A percentile compares a stretch with the other conserved stretches of the same genome.
Evolutionary conservation across 2,329 filamentous ascomycete genomes (phyloP).

Genomic region (Fusarium paranaense): DNA sequence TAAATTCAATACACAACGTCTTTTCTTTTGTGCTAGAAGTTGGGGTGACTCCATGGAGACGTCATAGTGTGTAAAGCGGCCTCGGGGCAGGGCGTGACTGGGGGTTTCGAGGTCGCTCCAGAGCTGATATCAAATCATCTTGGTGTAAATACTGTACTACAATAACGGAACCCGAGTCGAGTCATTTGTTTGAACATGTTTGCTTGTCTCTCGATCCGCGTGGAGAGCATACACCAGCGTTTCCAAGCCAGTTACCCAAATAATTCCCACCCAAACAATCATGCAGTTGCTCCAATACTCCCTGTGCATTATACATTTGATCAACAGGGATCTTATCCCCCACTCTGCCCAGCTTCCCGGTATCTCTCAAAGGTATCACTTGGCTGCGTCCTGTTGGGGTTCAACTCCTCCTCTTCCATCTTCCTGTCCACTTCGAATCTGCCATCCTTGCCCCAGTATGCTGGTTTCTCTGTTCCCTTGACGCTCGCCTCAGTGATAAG

Average conservation of each 20-base stretch:
- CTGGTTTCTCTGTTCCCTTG: conserved; percentile 68
- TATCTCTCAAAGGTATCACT: conserved; percentile 54
- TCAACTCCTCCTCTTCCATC: conserved; percentile 71
- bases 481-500: conserved; percentile 79
- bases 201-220: conserved; percentile 25
- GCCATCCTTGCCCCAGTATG: conserved; percentile 77
- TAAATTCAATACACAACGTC: conserved; percentile 51
- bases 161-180: conserved; percentile 53
- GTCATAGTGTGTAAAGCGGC: conserved; percentile 51
- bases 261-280: conserved; percentile 20
- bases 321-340: conserved; percentile 51
- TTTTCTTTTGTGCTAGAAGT: conserved; percentile 52
- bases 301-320: neutral
- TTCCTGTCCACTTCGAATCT: conserved; percentile 76
- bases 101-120: conserved; percentile 49
- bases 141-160: conserved; percentile 60
- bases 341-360: conserved; percentile 60
- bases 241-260: conserved; percentile 25
- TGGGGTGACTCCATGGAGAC: conserved; percentile 46
- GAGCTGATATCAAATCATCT: conserved; percentile 41
- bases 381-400: conserved; percentile 28
- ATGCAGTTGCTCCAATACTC: conserved; percentile 28
- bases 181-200: conserved; percentile 46
- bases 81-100: conserved; percentile 44
- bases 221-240: conserved; percentile 21